These are phyloP conservation scores for Brassica balearica DNA, from an alignment of 441 rosid species.

Conservation along the genomic window DNA sequence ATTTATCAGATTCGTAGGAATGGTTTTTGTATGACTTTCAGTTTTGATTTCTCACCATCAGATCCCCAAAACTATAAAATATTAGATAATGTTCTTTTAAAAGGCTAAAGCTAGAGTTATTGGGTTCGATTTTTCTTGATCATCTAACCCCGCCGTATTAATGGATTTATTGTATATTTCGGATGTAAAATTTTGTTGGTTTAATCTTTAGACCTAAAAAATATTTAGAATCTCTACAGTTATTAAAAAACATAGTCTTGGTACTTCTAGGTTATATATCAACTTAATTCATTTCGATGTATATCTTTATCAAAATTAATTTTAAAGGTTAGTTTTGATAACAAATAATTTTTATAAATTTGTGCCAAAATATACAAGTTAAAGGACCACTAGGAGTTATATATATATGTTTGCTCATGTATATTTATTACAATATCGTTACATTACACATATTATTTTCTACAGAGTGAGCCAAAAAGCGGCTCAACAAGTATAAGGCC, in stretches of 20 bases:
- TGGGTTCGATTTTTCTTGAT: too few species aligned
- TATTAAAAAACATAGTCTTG: neutral
- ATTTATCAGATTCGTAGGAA: neutral
- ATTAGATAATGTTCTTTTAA: neutral
- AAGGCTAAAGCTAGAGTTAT: too few species aligned
- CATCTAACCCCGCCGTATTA: too few species aligned
- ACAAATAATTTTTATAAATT: neutral
- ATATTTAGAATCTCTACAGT: too few species aligned
- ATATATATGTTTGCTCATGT: neutral
- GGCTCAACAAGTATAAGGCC: too few species aligned
- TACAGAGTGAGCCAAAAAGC: too few species aligned
- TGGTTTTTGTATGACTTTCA: conserved; percentile 4
- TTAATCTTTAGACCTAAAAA: too few species aligned
- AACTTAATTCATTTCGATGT: neutral
- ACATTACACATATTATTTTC: too few species aligned
- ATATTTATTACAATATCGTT: neutral
- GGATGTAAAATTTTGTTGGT: too few species aligned
- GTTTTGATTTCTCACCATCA: conserved; percentile 15
- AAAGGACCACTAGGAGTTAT: neutral
- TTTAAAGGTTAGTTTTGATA: neutral
- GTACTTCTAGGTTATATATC: neutral
- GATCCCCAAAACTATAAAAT: neutral
- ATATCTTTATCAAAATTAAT: neutral
- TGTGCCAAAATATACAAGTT: neutral
- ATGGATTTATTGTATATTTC: too few species aligned